A percentile compares a stretch with the other conserved stretches of the same genome.
Conservation (phyloP, 2,329 filamentous ascomycete species). For the Penicillium frequentans region DNA sequence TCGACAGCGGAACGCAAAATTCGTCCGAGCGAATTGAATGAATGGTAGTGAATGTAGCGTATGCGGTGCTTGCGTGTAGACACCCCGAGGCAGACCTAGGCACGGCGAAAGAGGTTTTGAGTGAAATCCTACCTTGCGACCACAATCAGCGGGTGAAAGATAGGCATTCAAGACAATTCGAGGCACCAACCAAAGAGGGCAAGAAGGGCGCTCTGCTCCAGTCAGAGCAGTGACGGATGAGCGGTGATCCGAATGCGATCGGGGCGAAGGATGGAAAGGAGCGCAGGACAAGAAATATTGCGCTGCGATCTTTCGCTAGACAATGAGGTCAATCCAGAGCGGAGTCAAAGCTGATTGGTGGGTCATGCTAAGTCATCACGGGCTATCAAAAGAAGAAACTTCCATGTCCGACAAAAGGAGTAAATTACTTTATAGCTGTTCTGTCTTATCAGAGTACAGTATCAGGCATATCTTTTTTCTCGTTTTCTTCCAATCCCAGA, state of each 20-base stretch:
- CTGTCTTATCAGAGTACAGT: background rate
- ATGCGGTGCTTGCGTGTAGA: background rate
- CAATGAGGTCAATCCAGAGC: conserved; percentile 28
- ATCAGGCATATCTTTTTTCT: background rate
- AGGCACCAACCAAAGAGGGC: conserved; percentile 1
- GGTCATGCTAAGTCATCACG: conserved; percentile 20
- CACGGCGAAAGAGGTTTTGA: background rate
- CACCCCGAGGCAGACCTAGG: background rate
- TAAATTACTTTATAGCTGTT: background rate
- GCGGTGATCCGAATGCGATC: background rate
- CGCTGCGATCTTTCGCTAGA: conserved; percentile 17
- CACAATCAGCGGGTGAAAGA: conserved; percentile 19
- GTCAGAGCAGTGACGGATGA: background rate
- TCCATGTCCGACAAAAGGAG: background rate
- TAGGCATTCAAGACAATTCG: conserved; percentile 13
- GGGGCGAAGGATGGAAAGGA: conserved; percentile 4
- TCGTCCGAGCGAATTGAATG: background rate
- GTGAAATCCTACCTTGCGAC: background rate
- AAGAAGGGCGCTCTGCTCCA: background rate
- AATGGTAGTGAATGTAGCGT: conserved; percentile 3
- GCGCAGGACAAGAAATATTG: conserved; percentile 18
- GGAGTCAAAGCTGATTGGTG: conserved; percentile 19
- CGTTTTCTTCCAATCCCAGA: background rate
- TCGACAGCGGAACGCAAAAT: background rate
- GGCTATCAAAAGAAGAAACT: background rate